Evolutionary conservation across 495 filamentous ascomycete species (phyloP).

Genomic region (Astrothelium subdiscretum): DNA sequence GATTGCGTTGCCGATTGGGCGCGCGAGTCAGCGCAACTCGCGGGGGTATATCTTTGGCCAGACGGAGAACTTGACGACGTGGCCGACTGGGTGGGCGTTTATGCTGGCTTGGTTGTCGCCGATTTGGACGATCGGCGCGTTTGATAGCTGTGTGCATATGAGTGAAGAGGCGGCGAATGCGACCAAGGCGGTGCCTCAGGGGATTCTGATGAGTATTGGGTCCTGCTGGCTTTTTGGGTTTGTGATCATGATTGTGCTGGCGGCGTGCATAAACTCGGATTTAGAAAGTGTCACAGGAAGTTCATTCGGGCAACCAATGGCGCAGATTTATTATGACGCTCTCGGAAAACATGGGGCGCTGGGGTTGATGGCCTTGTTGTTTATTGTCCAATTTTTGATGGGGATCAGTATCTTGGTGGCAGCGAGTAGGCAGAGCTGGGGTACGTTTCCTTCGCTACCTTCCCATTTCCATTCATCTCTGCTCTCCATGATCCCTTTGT

Average conservation of each 20-base stretch:
- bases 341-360: slow-evolving; percentile 41
- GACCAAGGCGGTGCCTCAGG: slow-evolving; percentile 47
- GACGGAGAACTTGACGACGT: slow-evolving; percentile 45
- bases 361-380: slow-evolving; percentile 45
- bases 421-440: slow-evolving; percentile 45
- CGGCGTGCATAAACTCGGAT: slow-evolving; percentile 37
- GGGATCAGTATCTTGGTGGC: slow-evolving; percentile 44
- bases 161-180: slow-evolving; percentile 55
- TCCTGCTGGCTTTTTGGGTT: slow-evolving; percentile 42
- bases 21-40: slow-evolving; percentile 30
- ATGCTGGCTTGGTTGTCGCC: slow-evolving; percentile 54
- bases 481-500: not conserved
- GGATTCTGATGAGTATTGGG: slow-evolving; percentile 46
- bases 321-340: slow-evolving; percentile 45
- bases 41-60: slow-evolving; percentile 37
- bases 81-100: slow-evolving; percentile 39
- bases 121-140: slow-evolving; percentile 55
- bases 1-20: slow-evolving; percentile 52
- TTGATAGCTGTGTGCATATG: slow-evolving; percentile 49
- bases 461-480: not conserved
- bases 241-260: slow-evolving; percentile 40
- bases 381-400: slow-evolving; percentile 45
- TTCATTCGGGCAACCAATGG: slow-evolving; percentile 42
- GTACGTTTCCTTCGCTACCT: not conserved
- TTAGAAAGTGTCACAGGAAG: slow-evolving; percentile 30